Conservation (phyloP, 1,139 yeast species). For the Taphrina wiesneri region DNA sequence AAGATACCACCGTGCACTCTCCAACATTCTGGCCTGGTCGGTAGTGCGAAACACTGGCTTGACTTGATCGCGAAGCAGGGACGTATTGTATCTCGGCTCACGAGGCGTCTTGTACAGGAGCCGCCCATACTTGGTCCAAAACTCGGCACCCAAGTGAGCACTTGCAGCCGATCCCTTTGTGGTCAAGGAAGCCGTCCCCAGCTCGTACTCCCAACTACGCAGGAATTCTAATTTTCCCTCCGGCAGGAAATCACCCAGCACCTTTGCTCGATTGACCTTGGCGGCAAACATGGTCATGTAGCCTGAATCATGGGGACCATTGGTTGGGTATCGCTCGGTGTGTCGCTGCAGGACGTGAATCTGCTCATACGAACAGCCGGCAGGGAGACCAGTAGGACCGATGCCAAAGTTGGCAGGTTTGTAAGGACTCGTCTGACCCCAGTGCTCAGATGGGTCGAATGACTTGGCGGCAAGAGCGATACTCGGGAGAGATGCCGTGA, state of each 20-base stretch:
- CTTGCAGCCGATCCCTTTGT: conserved; percentile 7
- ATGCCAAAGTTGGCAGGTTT: conserved; percentile 7
- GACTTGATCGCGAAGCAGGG: neutral
- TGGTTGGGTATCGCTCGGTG: conserved; percentile 50
- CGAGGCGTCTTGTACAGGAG: conserved; percentile 1
- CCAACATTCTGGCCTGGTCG: conserved; percentile 1
- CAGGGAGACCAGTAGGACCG: neutral
- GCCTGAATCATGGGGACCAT: conserved; percentile 40
- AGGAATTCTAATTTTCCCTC: neutral
- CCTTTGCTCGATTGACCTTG: neutral
- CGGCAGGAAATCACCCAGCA: neutral
- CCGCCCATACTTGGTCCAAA: conserved; percentile 5
- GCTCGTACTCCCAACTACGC: neutral
- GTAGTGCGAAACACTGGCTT: conserved; percentile 15
- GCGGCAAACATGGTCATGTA: conserved; percentile 2
- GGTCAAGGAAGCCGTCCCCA: neutral
- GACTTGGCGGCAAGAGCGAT: neutral
- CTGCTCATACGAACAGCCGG: conserved; percentile 40
- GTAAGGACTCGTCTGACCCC: conserved; percentile 4
- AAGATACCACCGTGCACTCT: conserved; percentile 9
- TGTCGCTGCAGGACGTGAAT: conserved; percentile 51
- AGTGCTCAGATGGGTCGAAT: conserved; percentile 6
- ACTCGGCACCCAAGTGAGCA: conserved; percentile 2
- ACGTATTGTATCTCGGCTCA: neutral
- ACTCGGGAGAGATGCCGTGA: neutral